A percentile compares a stretch with the other conserved stretches of the same genome.
Conservation (phyloP, 805 yeast species). For the Lipomyces yamanashiensis region DNA sequence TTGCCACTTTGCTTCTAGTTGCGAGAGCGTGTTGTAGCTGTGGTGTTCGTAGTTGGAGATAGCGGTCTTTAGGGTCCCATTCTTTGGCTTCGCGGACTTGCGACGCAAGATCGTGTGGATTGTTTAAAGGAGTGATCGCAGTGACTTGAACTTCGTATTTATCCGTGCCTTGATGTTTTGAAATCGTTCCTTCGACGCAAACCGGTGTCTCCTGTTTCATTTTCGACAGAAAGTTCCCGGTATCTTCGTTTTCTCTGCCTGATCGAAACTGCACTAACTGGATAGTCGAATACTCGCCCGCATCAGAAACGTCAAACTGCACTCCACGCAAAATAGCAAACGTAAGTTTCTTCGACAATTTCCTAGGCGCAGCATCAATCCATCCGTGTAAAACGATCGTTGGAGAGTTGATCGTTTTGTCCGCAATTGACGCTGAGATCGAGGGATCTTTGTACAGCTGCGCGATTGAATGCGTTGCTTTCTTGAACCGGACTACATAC, state of each 20-base stretch:
- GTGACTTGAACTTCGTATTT: constrained; percentile 20
- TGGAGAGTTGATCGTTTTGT: not conserved
- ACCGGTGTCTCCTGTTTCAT: constrained; percentile 33
- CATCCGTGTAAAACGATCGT: constrained; percentile 73
- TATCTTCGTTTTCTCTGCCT: not conserved
- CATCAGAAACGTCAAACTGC: constrained; percentile 39
- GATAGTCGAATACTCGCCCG: constrained; percentile 12
- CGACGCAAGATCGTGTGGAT: constrained; percentile 24
- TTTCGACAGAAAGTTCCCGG: constrained; percentile 6
- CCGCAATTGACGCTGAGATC: constrained; percentile 1
- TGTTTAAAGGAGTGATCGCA: constrained; percentile 17
- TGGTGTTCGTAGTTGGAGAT: constrained; percentile 68
- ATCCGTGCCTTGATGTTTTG: constrained; percentile 14
- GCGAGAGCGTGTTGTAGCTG: constrained; percentile 60
- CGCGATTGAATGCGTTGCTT: constrained; percentile 33
- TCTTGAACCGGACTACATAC: constrained; percentile 21
- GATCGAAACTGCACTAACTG: constrained; percentile 24
- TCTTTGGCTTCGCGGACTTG: constrained; percentile 46
- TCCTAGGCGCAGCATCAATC: constrained; percentile 75
- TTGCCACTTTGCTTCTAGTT: constrained; percentile 61
- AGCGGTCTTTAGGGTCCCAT: constrained; percentile 81
- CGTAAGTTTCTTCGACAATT: constrained; percentile 63
- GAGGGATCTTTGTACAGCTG: constrained; percentile 21
- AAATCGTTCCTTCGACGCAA: constrained; percentile 26
- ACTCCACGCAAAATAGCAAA: constrained; percentile 80